Evolutionary conservation across 352 stramenopile species (phyloP).

Genomic region (Thalassiosira mediterranea): DNA sequence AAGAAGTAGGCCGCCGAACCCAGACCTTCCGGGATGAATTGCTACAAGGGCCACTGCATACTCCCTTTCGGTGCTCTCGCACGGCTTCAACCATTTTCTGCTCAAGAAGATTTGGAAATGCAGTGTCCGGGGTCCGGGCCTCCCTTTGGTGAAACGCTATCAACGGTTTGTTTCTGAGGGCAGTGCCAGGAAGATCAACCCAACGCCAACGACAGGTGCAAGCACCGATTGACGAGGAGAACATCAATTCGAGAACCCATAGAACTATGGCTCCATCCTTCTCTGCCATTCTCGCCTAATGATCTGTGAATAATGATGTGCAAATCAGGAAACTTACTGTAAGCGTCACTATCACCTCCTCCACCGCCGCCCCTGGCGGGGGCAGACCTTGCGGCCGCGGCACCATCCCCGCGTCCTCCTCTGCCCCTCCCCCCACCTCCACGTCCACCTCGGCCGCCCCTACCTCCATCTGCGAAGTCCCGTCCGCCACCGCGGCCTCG

Average conservation of each 20-base stretch:
- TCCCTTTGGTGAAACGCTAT: too few relatives aligned
- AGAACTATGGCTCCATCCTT: neutral
- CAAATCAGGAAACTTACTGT: slow-evolving; percentile 1
- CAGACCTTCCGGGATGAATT: too few relatives aligned
- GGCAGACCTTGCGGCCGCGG: neutral
- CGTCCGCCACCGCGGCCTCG: slow-evolving; percentile 3
- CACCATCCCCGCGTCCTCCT: slow-evolving; percentile 7
- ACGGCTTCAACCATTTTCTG: too few relatives aligned
- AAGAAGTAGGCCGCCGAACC: neutral
- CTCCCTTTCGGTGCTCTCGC: too few relatives aligned
- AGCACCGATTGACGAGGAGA: too few relatives aligned
- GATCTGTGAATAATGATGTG: neutral
- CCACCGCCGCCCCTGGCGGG: neutral
- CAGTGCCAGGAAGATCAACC: too few relatives aligned
- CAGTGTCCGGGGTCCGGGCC: too few relatives aligned
- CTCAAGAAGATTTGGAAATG: too few relatives aligned
- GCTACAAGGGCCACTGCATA: too few relatives aligned
- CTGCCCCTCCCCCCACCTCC: slow-evolving; percentile 9
- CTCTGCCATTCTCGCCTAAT: neutral
- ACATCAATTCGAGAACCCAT: too few relatives aligned
- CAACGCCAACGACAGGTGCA: too few relatives aligned
- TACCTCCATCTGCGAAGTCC: slow-evolving; percentile 12
- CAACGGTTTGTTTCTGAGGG: too few relatives aligned
- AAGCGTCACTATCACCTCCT: neutral
- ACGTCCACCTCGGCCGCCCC: slow-evolving; percentile 11